phyloP scores from a whole-genome alignment of 257 asterid genomes.

The Leonotis leonurus region DNA sequence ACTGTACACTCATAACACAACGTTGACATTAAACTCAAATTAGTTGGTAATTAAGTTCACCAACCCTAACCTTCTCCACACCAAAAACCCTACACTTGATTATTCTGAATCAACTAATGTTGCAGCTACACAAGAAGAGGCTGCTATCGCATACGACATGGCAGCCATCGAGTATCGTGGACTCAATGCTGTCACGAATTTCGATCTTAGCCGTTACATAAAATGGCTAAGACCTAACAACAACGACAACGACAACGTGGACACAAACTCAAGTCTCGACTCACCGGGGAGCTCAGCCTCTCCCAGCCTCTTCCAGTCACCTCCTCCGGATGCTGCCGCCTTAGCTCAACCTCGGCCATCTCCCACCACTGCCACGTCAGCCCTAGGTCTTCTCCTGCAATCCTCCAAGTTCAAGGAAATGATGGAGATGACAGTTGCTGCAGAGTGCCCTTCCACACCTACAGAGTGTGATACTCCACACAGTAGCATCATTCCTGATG shows the following conservation, averaged over 20 bases:
- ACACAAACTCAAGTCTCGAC: slow-evolving; percentile 16
- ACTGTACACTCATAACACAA: too few relatives aligned
- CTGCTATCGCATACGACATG: slow-evolving; percentile 82
- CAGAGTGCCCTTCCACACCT: slow-evolving; percentile 36
- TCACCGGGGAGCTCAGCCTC: slow-evolving; percentile 14
- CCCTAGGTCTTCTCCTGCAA: slow-evolving; percentile 70
- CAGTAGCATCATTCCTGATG: slow-evolving; percentile 42
- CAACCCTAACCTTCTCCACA: slow-evolving; percentile 23
- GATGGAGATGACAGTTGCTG: slow-evolving; percentile 72
- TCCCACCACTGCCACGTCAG: slow-evolving; percentile 65
- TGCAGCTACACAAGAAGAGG: slow-evolving; percentile 87
- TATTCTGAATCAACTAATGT: neutral
- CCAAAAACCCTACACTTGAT: neutral
- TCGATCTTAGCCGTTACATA: slow-evolving; percentile 76
- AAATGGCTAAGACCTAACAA: slow-evolving; percentile 65
- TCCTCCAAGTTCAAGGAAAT: slow-evolving; percentile 75
- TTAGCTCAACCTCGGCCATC: slow-evolving; percentile 28
- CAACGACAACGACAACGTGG: slow-evolving; percentile 12
- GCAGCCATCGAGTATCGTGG: slow-evolving; percentile 90
- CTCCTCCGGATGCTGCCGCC: neutral
- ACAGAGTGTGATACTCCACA: slow-evolving; percentile 32
- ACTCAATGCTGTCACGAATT: slow-evolving; percentile 73
- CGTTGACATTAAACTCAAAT: neutral
- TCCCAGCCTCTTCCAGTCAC: slow-evolving; percentile 14
- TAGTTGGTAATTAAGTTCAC: slow-evolving; percentile 26